Percentiles rank a stretch among this genome's conserved stretches.
These are phyloP conservation scores for Halocafeteria seosinensis DNA, from an alignment of 108 stramenopile genomes.

Conservation along the genomic window DNA sequence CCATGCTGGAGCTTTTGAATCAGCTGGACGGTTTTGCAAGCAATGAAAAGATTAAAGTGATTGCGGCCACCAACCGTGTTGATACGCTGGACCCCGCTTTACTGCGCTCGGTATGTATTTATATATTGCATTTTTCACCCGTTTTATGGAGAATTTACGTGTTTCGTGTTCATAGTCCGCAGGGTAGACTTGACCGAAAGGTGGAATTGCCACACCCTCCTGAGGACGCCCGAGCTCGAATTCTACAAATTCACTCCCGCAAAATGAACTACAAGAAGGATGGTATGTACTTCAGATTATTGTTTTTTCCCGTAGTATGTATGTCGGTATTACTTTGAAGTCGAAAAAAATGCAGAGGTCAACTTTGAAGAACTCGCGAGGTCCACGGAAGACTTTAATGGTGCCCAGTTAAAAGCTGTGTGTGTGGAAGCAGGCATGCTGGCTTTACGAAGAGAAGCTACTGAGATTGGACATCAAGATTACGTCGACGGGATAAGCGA, in stretches of 20 bases:
- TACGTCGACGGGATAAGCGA: conserved; percentile 90
- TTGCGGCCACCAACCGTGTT: conserved; percentile 92
- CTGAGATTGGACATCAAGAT: conserved; percentile 71
- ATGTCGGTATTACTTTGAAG: conserved; percentile 9
- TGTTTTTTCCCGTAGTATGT: conserved; percentile 22
- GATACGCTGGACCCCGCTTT: conserved; percentile 95
- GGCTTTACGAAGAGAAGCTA: conserved; percentile 60
- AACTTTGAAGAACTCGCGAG: conserved; percentile 85
- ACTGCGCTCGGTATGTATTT: conserved; percentile 57
- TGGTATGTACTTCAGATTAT: too few species aligned
- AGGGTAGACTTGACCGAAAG: conserved; percentile 91
- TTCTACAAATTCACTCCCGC: conserved; percentile 76
- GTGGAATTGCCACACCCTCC: conserved; percentile 93
- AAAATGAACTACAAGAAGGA: conserved; percentile 65
- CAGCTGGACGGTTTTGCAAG: conserved; percentile 89
- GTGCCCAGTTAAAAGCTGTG: conserved; percentile 90
- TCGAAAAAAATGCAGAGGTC: too few species aligned
- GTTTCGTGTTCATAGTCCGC: neutral
- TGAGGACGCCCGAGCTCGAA: conserved; percentile 75
- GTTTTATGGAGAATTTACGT: too few species aligned
- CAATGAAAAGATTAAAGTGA: conserved; percentile 97
- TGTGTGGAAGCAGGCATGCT: conserved; percentile 97
- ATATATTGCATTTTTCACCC: neutral
- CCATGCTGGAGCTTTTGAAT: conserved; percentile 93
- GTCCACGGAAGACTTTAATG: conserved; percentile 90